These are phyloP conservation scores for Peniophora sp. DNA, from an alignment of 1,284 basidiomycete genomes.

Conservation along the genomic window DNA sequence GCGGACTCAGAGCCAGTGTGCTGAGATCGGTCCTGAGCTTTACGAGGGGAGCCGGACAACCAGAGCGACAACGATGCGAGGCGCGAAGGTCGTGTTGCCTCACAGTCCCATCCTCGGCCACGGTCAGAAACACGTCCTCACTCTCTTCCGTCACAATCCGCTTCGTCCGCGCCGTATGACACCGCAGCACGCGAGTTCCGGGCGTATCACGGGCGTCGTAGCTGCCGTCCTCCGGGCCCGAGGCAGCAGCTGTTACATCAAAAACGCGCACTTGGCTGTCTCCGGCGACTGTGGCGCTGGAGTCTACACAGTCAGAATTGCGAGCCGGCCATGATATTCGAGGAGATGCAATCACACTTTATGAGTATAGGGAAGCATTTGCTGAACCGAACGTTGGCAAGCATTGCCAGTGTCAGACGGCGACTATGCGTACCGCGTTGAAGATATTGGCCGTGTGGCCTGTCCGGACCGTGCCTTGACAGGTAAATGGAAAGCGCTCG, in stretches of 20 bases:
- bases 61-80: constrained; percentile 49
- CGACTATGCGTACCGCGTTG: constrained; percentile 33
- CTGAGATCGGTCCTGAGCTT: constrained; percentile 52
- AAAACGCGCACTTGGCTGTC: constrained; percentile 79
- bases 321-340: not conserved
- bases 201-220: constrained; percentile 37
- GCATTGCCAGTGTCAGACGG: no score
- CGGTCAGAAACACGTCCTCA: constrained; percentile 79
- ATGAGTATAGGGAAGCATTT: constrained; percentile 72
- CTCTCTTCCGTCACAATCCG: constrained; percentile 79
- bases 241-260: constrained; percentile 53
- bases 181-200: constrained; percentile 50
- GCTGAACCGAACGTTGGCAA: constrained; percentile 13
- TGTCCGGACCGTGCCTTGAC: constrained; percentile 58
- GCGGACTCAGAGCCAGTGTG: constrained; percentile 57
- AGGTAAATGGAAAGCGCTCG: constrained; percentile 49
- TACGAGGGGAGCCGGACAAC: constrained; percentile 65
- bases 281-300: constrained; percentile 70
- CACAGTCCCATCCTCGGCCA: constrained; percentile 72
- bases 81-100: constrained; percentile 84
- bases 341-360: constrained; percentile 42
- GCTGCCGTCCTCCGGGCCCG: constrained; percentile 23
- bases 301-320: constrained; percentile 1
- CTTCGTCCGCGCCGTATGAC: constrained; percentile 69
- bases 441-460: constrained; percentile 88